Evolutionary conservation across 139 green algal genomes (phyloP), one percentile per base, ranked within the genome.

Genomic region (Chlorella sorokiniana): DNA sequence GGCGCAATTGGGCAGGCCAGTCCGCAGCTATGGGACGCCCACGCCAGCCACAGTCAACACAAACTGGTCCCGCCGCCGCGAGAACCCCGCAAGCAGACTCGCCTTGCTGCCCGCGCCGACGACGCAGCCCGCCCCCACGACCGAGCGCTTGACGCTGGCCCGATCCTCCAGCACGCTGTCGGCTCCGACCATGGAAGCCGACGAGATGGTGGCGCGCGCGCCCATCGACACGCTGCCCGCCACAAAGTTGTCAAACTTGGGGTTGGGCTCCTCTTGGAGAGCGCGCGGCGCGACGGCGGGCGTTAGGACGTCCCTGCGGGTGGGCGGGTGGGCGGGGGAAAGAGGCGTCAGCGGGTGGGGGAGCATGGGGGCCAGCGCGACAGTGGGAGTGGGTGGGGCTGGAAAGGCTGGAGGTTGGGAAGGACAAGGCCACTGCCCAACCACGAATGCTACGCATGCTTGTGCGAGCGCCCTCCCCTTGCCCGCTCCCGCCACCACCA

Each of bases 91-190:
- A 51, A 45, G 31, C 29, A n/a, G 16, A 14, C 40, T 35, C 35
- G 91, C 85, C 85, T 96, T 96, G 54, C 92, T 90, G 63, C 90
- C 90, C 61, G 67, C 86, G 61, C 94, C 95, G 38, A 98, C 67
- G 64, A 71, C 88, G 89, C 91, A 95, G 35, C 85, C 84, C 44
- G 40, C 31, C 25, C 94, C 94, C 37, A 98, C 85, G 31, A 98
- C 92, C 2, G 82, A 92, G 40, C 93, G 73, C 90, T 98, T 98
- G 51, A 98, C 91, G 86, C 82, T 93, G 82, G 82, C 91, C 80
- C 94, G 96, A 85, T 98, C 95, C 4, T 90, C 94, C 29, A 98
- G 78, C n/a, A 73, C 67, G 38, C 75, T 88, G 38, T 86, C 86
- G 51, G 89, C 84, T 1, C 93, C 93, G 14, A 98, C 75, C 54